Conservation (phyloP, 257 asterid genomes). For the Lantana camara region DNA sequence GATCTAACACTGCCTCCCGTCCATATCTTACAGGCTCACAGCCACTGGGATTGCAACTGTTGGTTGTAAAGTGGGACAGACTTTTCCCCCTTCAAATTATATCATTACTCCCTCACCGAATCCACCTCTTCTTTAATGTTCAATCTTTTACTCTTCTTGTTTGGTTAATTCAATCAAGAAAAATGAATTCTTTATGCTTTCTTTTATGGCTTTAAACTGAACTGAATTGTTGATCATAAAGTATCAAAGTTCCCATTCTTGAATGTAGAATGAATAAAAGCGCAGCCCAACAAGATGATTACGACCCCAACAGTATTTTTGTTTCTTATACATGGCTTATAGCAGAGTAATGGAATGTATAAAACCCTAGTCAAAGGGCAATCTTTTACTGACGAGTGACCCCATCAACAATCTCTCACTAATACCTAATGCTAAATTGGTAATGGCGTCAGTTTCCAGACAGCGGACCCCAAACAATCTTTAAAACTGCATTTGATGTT, state of each 20-base stretch:
- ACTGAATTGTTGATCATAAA: too few species aligned
- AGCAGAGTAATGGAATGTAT: not conserved
- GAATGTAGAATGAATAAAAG: too few species aligned
- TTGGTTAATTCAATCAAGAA: too few species aligned
- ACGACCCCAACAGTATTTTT: too few species aligned
- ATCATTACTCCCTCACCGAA: conserved; percentile 37
- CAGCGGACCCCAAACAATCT: conserved; percentile 34
- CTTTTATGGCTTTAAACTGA: too few species aligned
- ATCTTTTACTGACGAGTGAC: conserved; percentile 13
- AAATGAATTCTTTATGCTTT: too few species aligned
- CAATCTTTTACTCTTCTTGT: not conserved
- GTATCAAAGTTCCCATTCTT: too few species aligned
- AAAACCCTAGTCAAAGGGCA: conserved; percentile 50
- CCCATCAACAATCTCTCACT: conserved; percentile 32
- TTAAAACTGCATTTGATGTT: conserved; percentile 41
- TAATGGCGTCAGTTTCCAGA: conserved; percentile 41
- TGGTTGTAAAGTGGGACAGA: conserved; percentile 7
- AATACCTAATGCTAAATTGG: too few species aligned
- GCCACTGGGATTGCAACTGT: not conserved
- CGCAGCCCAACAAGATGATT: too few species aligned
- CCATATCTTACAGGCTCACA: not conserved
- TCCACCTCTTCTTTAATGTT: conserved; percentile 27
- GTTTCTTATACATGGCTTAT: too few species aligned
- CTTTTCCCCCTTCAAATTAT: not conserved
- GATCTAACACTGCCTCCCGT: not conserved